phyloP scores from a whole-genome alignment of 148 eudicot species.

The Rhododendron henanense region DNA sequence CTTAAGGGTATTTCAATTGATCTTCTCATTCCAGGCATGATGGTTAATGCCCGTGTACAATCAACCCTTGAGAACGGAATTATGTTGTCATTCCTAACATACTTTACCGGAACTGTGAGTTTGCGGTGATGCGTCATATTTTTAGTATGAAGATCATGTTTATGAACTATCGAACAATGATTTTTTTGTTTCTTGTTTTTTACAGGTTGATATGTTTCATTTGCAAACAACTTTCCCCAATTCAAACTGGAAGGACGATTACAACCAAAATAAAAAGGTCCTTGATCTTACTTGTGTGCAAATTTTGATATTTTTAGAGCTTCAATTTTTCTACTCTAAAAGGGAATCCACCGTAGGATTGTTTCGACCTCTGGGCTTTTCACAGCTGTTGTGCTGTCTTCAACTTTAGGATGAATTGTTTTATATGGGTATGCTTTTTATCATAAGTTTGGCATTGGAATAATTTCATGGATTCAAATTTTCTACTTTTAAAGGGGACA shows the following conservation, averaged over 20 bases:
- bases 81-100: slow-evolving; percentile 83
- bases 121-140: not conserved
- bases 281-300: not conserved
- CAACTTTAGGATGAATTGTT: not conserved
- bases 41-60: slow-evolving; percentile 80
- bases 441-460: not conserved
- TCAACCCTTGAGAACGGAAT: slow-evolving; percentile 86
- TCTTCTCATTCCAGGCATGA: slow-evolving; percentile 97
- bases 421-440: not conserved
- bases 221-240: slow-evolving; percentile 53
- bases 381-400: slow-evolving; percentile 1
- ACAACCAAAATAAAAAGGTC: slow-evolving; percentile 77
- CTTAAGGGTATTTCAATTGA: slow-evolving; percentile 92
- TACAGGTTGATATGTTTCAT: slow-evolving; percentile 82
- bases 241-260: slow-evolving; percentile 76
- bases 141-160: not conserved
- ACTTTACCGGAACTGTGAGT: slow-evolving; percentile 96
- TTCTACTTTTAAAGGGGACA: not conserved
- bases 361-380: not conserved
- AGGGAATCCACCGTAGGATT: not conserved
- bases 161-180: not conserved
- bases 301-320: not conserved
- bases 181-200: slow-evolving; percentile 6
- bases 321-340: not conserved
- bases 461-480: not conserved